Conservation (phyloP, 1,284 basidiomycete species). For the Fomitopsis schrenkii region DNA sequence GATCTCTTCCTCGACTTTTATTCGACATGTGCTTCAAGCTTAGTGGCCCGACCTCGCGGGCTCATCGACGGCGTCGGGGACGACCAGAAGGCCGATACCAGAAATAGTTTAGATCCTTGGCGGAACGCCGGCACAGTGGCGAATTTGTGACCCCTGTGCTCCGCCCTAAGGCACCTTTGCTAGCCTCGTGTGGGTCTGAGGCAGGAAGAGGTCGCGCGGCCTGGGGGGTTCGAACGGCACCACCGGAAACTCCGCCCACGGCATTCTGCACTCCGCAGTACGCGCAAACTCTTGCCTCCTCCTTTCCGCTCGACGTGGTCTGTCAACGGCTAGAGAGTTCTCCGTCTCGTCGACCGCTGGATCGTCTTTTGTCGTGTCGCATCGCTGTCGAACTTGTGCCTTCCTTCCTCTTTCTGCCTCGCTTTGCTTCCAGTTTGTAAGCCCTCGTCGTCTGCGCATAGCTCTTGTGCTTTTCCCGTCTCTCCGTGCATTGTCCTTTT, state of each 20-base stretch:
- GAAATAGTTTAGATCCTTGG: background rate
- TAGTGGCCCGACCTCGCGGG: too few relatives aligned
- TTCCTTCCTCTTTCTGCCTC: conserved; percentile 31
- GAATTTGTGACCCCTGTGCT: background rate
- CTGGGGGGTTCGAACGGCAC: background rate
- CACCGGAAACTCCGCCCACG: conserved; percentile 20
- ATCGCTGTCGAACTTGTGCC: conserved; percentile 32
- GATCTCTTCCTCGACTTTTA: background rate
- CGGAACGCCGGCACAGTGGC: background rate
- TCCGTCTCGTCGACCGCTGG: conserved; percentile 11
- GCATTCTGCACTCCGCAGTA: conserved; percentile 23
- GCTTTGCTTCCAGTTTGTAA: conserved; percentile 32
- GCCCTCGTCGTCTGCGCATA: conserved; percentile 33
- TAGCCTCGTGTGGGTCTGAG: conserved; percentile 3
- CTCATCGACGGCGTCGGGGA: background rate
- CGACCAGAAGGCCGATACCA: background rate
- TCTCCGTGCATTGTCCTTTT: conserved; percentile 22
- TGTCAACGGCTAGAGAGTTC: conserved; percentile 5
- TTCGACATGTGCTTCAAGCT: background rate
- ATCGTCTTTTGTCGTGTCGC: conserved; percentile 21
- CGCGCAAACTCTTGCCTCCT: conserved; percentile 10
- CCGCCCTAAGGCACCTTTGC: conserved; percentile 1
- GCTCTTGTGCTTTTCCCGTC: conserved; percentile 26
- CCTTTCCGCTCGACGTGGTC: conserved; percentile 16
- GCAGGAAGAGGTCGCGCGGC: background rate